Evolutionary conservation across 2,329 filamentous ascomycete genomes (phyloP), one percentile per base, ranked within the genome.

Genomic region (Talaromyces pinophilus): DNA sequence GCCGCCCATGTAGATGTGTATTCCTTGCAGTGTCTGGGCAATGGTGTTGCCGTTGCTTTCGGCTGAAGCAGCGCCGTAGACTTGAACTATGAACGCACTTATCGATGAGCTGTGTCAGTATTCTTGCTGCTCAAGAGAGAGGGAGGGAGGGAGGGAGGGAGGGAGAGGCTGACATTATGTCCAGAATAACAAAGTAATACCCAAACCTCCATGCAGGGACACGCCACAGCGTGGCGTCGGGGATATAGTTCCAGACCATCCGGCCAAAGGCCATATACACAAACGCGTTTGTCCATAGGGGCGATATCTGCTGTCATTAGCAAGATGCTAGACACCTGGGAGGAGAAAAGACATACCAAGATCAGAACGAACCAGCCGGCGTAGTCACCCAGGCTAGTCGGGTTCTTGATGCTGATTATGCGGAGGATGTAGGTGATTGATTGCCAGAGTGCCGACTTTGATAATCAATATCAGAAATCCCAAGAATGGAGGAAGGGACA

Each of bases 1-100:
- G 0, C 84, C 84, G 11, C 80, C 83, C 82, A 85, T 86, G 72
- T 86, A 86, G 66, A 84, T 81, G 69, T 85, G 78, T 17, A 83
- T 65, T 15, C 63, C 54, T 61, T 40, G 44, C n/a, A 65, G 44
- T 28, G 13, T 59, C 35, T 59, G n/a, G 2, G 55, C 33, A 5
- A 52, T 10, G 17, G 42, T 60, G 55, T 42, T 65, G 19, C 28
- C 28, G 33, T 17, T 40, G n/a, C 25, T 52, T 42, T 59, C 62
- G 17, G 62, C 62, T 38, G 62, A 64, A 17, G 62, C 63, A 15
- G 63, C 64, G 33, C 64, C 64, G 59, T 52, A 35, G 6, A 66
- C 59, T 48, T 66, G 64, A 6, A 62, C 22, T n/a, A 66, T 57
- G n/a, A 66, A 66, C 5, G 64, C 57, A 1, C 64, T 5, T 7